Conservation (phyloP, 2,329 filamentous ascomycete genomes). For the Sclerotiophoma versabilis region DNA sequence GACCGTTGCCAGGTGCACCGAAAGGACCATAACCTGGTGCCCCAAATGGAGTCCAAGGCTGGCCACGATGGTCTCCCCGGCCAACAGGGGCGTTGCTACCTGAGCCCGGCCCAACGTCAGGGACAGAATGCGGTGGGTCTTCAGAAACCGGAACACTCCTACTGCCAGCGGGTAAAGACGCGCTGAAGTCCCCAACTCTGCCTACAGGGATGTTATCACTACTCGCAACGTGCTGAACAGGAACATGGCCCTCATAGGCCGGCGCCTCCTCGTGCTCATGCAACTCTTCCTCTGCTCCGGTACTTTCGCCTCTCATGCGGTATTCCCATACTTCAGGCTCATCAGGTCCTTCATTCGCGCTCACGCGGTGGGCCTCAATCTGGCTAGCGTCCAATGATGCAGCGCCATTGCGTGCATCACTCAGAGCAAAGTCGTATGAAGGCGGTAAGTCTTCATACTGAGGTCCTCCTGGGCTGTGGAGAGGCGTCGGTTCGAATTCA, state of each 20-base stretch:
- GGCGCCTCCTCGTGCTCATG: constrained; percentile 29
- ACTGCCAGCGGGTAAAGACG: background rate
- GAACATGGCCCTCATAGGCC: constrained; percentile 30
- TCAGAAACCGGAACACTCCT: constrained; percentile 9
- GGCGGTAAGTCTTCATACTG: constrained; percentile 48
- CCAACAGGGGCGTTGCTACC: background rate
- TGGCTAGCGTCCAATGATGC: constrained; percentile 35
- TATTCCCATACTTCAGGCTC: constrained; percentile 38
- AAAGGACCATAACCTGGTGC: constrained; percentile 15
- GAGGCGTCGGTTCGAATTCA: constrained; percentile 41
- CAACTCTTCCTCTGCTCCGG: constrained; percentile 17
- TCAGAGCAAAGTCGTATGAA: constrained; percentile 46
- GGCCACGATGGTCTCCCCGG: constrained; percentile 5
- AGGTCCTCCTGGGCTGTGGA: constrained; percentile 40
- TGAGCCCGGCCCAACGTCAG: constrained; percentile 12
- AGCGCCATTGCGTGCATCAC: constrained; percentile 37
- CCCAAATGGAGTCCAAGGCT: constrained; percentile 27
- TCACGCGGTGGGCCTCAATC: constrained; percentile 38
- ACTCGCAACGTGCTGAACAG: constrained; percentile 33
- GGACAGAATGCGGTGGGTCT: constrained; percentile 38
- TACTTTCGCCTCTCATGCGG: constrained; percentile 28
- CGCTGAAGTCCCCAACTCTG: constrained; percentile 6
- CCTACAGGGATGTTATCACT: constrained; percentile 36
- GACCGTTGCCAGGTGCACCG: constrained; percentile 16
- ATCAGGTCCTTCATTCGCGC: constrained; percentile 29